These are phyloP conservation scores for Starmera quercuum DNA, from an alignment of 805 yeast genomes.

Conservation along the genomic window DNA sequence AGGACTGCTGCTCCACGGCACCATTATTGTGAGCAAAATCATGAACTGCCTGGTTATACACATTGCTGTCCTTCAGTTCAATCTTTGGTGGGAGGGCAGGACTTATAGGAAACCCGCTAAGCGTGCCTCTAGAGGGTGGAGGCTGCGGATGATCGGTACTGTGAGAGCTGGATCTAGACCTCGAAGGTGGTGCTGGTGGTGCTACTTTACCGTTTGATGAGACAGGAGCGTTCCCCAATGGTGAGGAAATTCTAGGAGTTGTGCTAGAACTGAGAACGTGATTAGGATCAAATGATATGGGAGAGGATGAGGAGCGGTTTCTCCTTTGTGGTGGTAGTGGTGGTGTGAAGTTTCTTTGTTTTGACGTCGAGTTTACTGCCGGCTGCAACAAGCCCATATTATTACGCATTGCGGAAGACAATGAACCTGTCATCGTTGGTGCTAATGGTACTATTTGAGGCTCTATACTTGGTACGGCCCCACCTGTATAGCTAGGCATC, in stretches of 20 bases:
- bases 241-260: constrained; percentile 19
- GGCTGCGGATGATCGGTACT: constrained; percentile 13
- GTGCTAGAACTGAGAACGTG: constrained; percentile 11
- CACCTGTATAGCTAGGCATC: background rate
- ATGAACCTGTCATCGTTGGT: constrained; percentile 35
- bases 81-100: constrained; percentile 18
- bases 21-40: constrained; percentile 4
- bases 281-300: constrained; percentile 9
- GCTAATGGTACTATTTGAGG: constrained; percentile 17
- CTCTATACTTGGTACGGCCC: constrained; percentile 1
- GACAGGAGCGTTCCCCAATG: constrained; percentile 25
- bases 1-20: background rate
- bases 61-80: constrained; percentile 2
- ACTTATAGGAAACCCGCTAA: background rate
- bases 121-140: constrained; percentile 7
- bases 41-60: constrained; percentile 8
- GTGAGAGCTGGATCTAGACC: constrained; percentile 24
- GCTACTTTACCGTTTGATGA: constrained; percentile 18
- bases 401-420: constrained; percentile 24
- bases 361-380: constrained; percentile 7
- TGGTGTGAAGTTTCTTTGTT: background rate
- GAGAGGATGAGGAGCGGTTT: constrained; percentile 16
- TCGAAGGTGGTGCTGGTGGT: constrained; percentile 31
- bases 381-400: constrained; percentile 6
- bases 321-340: constrained; percentile 9